phyloP scores from a whole-genome alignment of 768 basidiomycete genomes.

The Dendrothele bispora region DNA sequence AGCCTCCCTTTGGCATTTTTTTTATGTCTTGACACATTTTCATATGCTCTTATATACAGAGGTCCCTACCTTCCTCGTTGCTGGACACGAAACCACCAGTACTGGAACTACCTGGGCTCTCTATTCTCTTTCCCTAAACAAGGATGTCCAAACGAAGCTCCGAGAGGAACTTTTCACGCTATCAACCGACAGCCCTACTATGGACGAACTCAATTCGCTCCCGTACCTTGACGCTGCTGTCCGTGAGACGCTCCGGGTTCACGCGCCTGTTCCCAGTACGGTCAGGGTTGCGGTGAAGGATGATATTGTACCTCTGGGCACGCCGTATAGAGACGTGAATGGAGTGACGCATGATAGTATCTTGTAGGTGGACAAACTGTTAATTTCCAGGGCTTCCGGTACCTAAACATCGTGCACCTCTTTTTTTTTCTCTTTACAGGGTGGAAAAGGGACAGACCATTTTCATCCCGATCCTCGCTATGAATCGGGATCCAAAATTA shows the following conservation, averaged over 20 bases:
- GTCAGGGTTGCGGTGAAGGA: constrained; percentile 32
- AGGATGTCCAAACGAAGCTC: constrained; percentile 40
- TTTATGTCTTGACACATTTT: too few species aligned
- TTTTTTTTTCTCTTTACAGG: constrained; percentile 31
- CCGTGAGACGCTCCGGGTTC: constrained; percentile 41
- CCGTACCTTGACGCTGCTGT: constrained; percentile 51
- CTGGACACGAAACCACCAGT: constrained; percentile 44
- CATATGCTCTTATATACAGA: constrained; percentile 22
- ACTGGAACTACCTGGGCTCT: constrained; percentile 43
- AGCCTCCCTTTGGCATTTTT: background rate
- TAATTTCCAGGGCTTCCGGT: too few species aligned
- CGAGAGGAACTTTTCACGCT: constrained; percentile 42
- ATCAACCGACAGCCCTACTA: constrained; percentile 41
- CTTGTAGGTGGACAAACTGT: constrained; percentile 18
- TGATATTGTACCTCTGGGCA: constrained; percentile 35
- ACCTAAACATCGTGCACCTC: constrained; percentile 22
- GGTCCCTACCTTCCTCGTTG: constrained; percentile 44
- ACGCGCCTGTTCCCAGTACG: constrained; percentile 35
- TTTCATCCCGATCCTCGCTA: constrained; percentile 47
- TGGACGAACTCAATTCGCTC: constrained; percentile 51
- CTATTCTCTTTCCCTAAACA: constrained; percentile 36
- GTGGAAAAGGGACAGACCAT: constrained; percentile 45
- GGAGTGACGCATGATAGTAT: constrained; percentile 28
- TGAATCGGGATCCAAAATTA: constrained; percentile 52
- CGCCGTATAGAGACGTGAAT: constrained; percentile 31